Conservation (phyloP, 768 basidiomycete genomes). For the Mycena venus region DNA sequence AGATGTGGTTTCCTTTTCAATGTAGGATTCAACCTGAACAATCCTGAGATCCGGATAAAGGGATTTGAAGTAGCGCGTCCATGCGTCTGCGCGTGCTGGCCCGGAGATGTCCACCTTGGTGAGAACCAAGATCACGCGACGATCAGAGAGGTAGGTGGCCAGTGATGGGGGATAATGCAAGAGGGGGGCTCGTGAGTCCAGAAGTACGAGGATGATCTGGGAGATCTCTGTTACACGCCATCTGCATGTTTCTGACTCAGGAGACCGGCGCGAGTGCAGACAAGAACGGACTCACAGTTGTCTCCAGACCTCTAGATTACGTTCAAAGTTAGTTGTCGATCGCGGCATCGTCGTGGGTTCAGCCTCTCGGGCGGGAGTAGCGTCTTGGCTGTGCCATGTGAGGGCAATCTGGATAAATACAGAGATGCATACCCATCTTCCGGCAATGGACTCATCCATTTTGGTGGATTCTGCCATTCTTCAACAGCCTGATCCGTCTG, state of each 20-base stretch:
- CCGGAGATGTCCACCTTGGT: conserved; percentile 93
- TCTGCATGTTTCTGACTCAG: conserved; percentile 55
- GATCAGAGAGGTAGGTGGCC: conserved; percentile 68
- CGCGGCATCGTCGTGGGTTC: conserved; percentile 56
- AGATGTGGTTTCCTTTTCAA: conserved; percentile 57
- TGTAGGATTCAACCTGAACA: conserved; percentile 84
- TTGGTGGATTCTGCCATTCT: conserved; percentile 56
- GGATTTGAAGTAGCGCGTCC: conserved; percentile 71
- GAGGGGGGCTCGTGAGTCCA: conserved; percentile 91
- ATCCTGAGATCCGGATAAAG: conserved; percentile 69
- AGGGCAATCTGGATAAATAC: neutral
- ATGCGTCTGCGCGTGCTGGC: conserved; percentile 69
- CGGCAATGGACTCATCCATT: conserved; percentile 43
- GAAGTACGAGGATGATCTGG: conserved; percentile 87
- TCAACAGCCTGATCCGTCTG: conserved; percentile 71
- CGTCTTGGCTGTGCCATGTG: neutral
- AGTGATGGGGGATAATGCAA: conserved; percentile 91
- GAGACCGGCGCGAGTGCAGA: conserved; percentile 23
- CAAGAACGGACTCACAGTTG: conserved; percentile 74
- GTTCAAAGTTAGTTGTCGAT: conserved; percentile 87
- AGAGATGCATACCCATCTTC: neutral
- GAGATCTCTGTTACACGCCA: conserved; percentile 97
- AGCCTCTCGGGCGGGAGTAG: neutral
- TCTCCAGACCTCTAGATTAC: conserved; percentile 95
- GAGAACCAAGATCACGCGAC: conserved; percentile 78